phyloP scores from a whole-genome alignment of 139 green algal genomes.

The Micromonas commoda region DNA sequence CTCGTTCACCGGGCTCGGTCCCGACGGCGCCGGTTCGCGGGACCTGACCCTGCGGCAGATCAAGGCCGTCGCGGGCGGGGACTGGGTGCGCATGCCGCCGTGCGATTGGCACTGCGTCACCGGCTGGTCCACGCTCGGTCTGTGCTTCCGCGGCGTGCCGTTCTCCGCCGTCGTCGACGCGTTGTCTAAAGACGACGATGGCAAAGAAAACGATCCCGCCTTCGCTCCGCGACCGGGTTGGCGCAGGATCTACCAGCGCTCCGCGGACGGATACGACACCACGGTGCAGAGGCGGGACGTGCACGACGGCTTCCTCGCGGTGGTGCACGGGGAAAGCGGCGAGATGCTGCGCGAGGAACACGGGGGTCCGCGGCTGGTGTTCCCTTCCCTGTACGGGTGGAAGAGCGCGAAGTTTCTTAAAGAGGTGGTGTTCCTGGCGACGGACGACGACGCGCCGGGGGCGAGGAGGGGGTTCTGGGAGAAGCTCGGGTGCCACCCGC shows the following conservation, averaged over 20 bases:
- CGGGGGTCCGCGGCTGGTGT: slow-evolving; percentile 7
- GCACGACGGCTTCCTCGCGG: neutral
- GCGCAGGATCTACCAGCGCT: neutral
- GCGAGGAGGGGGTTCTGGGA: neutral
- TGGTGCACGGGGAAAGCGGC: neutral
- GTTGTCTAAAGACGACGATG: neutral
- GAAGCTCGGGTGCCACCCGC: slow-evolving; percentile 12
- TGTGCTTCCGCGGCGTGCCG: neutral
- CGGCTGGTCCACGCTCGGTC: neutral
- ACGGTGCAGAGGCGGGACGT: neutral
- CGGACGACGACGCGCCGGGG: neutral
- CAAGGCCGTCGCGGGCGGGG: neutral
- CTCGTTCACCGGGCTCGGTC: neutral
- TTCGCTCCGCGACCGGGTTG: neutral
- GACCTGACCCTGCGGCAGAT: neutral
- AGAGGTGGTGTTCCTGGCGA: neutral
- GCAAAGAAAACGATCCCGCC: neutral
- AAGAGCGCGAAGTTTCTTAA: slow-evolving; percentile 15
- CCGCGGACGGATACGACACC: neutral
- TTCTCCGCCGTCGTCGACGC: neutral
- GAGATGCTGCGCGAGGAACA: neutral
- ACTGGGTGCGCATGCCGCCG: neutral
- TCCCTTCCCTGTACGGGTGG: neutral
- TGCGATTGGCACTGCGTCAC: slow-evolving; percentile 8
- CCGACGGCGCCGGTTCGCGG: neutral